A percentile compares a stretch with the other conserved stretches of the same genome.
Conservation (phyloP, 768 basidiomycete genomes). For the Obba rivulosa region DNA sequence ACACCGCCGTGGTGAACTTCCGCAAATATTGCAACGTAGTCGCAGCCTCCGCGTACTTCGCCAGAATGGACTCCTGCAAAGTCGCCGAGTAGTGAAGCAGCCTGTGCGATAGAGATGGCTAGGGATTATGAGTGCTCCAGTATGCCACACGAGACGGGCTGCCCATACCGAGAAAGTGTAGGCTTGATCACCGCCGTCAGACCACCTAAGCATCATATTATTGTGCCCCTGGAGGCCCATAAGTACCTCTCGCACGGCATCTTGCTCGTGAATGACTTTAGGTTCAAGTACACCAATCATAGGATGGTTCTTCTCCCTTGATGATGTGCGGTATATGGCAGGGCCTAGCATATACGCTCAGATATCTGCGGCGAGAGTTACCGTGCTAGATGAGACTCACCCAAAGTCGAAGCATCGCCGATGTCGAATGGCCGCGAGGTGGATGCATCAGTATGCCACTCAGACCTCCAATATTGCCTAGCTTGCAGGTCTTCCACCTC, state of each 20-base stretch:
- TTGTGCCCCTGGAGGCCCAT: constrained; percentile 70
- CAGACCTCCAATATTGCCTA: constrained; percentile 70
- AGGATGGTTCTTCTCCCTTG: constrained; percentile 35
- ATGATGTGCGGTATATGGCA: constrained; percentile 30
- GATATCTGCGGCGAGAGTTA: not conserved
- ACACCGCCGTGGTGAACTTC: constrained; percentile 48
- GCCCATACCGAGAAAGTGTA: constrained; percentile 29
- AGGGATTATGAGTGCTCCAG: not conserved
- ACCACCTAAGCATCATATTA: constrained; percentile 47
- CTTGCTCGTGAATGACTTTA: constrained; percentile 63
- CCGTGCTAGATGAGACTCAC: constrained; percentile 28
- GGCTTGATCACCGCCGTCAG: constrained; percentile 17
- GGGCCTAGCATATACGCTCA: constrained; percentile 34
- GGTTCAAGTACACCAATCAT: constrained; percentile 34
- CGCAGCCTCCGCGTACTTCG: constrained; percentile 51
- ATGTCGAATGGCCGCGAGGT: constrained; percentile 48
- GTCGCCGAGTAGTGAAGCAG: constrained; percentile 63
- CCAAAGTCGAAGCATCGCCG: constrained; percentile 69
- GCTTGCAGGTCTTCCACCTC: constrained; percentile 57
- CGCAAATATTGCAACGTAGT: constrained; percentile 61
- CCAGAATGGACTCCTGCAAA: constrained; percentile 61
- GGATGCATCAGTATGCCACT: constrained; percentile 50
- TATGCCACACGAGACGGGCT: not conserved
- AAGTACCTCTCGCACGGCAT: constrained; percentile 72
- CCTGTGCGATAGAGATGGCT: constrained; percentile 53